Percentiles rank a stretch among this genome's conserved stretches.
These are phyloP conservation scores for Cruciata laevipes DNA, from an alignment of 257 asterid species.

Conservation along the genomic window DNA sequence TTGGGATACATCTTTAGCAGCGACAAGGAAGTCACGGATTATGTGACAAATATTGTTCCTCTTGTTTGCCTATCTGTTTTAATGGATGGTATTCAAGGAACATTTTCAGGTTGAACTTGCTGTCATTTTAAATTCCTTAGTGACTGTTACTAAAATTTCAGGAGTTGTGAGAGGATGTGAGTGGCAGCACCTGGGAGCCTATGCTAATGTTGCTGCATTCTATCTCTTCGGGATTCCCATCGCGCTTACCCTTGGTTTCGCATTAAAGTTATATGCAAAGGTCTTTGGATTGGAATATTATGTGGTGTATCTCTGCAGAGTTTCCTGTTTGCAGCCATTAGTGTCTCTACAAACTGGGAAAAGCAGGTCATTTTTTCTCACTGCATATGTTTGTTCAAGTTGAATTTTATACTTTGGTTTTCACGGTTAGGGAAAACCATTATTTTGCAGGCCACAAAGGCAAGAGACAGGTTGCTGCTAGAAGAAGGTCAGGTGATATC, in stretches of 20 bases:
- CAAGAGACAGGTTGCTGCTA: too few relatives aligned
- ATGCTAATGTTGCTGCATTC: constrained; percentile 40
- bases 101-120: constrained; percentile 51
- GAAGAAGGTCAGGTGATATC: too few relatives aligned
- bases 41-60: constrained; percentile 58
- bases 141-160: too few relatives aligned
- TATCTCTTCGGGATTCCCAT: constrained; percentile 45
- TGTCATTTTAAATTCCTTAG: too few relatives aligned
- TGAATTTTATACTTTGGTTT: too few relatives aligned
- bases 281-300: constrained; percentile 52
- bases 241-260: constrained; percentile 31
- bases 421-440: too few relatives aligned
- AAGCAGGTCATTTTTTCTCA: neutral
- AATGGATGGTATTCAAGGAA: constrained; percentile 62
- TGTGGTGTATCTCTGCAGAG: constrained; percentile 30
- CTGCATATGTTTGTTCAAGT: too few relatives aligned
- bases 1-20: constrained; percentile 71
- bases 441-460: too few relatives aligned
- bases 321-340: constrained; percentile 25
- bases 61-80: constrained; percentile 53
- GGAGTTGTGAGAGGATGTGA: constrained; percentile 59
- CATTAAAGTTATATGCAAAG: constrained; percentile 32
- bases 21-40: constrained; percentile 63
- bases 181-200: constrained; percentile 56
- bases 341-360: neutral